Percentiles rank a stretch among this genome's conserved stretches.
Conservation (phyloP, 371 early-diverging fungal genomes). For the Blakeslea trispora region DNA sequence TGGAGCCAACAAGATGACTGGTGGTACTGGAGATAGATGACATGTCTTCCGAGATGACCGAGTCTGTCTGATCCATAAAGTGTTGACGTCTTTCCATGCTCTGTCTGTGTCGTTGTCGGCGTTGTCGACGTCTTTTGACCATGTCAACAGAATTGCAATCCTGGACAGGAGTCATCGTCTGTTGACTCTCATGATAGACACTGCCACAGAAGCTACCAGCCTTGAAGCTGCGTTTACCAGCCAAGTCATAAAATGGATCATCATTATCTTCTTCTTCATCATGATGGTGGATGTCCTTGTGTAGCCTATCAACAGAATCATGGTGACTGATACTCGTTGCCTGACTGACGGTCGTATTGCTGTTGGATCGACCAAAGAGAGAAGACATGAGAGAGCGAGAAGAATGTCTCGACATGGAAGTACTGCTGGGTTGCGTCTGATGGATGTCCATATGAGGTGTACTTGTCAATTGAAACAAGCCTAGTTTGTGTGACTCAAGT, state of each 20-base stretch:
- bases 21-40: slow-evolving; percentile 15
- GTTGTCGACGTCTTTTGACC: too few species aligned
- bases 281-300: too few species aligned
- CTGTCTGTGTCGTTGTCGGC: slow-evolving; percentile 15
- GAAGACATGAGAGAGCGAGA: slow-evolving; percentile 38
- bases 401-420: slow-evolving; percentile 34
- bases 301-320: slow-evolving; percentile 1
- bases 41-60: slow-evolving; percentile 13
- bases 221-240: slow-evolving; percentile 25
- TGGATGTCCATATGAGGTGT: too few species aligned
- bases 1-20: too few species aligned
- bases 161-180: slow-evolving; percentile 5
- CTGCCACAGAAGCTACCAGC: slow-evolving; percentile 31
- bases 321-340: slow-evolving; percentile 15
- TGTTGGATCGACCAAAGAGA: slow-evolving; percentile 32
- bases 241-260: slow-evolving; percentile 27
- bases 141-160: slow-evolving; percentile 4
- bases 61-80: slow-evolving; percentile 4
- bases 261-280: slow-evolving; percentile 8
- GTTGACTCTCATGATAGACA: slow-evolving; percentile 18
- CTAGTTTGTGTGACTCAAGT: slow-evolving; percentile 21
- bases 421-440: too few species aligned
- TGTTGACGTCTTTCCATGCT: slow-evolving; percentile 13
- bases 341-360: slow-evolving; percentile 20
- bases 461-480: slow-evolving; percentile 14